These are phyloP conservation scores for Sporothrix variecibatus DNA, from an alignment of 2,329 filamentous ascomycete genomes.

Conservation along the genomic window DNA sequence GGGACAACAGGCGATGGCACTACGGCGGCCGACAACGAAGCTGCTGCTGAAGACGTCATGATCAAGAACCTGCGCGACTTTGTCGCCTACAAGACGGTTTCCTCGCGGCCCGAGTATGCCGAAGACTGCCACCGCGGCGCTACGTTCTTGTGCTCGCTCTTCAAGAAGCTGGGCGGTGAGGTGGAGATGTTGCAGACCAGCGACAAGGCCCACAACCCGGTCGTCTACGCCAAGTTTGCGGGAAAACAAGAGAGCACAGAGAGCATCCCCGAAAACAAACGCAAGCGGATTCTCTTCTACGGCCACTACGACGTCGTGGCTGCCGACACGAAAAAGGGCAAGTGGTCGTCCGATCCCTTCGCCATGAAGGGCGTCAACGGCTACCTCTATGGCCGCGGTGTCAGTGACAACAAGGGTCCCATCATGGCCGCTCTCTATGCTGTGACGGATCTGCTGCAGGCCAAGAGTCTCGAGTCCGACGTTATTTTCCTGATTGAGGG, in stretches of 20 bases:
- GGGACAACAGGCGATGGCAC: conserved; percentile 41
- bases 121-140: conserved; percentile 92
- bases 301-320: conserved; percentile 97
- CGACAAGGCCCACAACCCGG: conserved; percentile 73
- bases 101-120: conserved; percentile 79
- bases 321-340: conserved; percentile 77
- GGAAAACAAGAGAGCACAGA: conserved; percentile 62
- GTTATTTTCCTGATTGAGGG: conserved; percentile 94
- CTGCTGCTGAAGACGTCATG: conserved; percentile 54
- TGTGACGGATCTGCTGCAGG: conserved; percentile 82
- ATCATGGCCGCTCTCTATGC: conserved; percentile 93
- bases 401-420: conserved; percentile 96
- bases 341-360: conserved; percentile 89
- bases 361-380: conserved; percentile 86
- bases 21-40: conserved; percentile 45
- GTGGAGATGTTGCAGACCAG: conserved; percentile 90
- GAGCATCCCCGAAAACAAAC: conserved; percentile 53
- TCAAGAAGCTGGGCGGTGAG: conserved; percentile 86
- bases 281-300: conserved; percentile 92
- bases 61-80: conserved; percentile 79
- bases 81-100: conserved; percentile 88
- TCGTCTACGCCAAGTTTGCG: conserved; percentile 88
- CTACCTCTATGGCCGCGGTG: conserved; percentile 92
- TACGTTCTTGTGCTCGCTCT: conserved; percentile 84
- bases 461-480: conserved; percentile 82